Base-by-base conservation (phyloP, 805 yeast species). In the Saccharomycopsis guyanensis region DNA sequence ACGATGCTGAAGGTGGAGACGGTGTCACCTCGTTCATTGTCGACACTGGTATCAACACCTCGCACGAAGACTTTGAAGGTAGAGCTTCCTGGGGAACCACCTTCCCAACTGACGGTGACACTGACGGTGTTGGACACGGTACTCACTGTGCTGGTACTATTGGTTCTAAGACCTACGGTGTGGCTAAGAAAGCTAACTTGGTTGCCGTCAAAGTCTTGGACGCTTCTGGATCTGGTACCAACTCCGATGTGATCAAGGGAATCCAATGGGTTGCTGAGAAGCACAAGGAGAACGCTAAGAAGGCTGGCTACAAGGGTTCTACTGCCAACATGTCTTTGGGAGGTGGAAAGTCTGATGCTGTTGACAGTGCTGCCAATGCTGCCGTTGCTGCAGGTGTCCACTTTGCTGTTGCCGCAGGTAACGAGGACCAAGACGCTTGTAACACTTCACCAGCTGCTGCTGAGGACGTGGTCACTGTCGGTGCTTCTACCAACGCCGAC, bases 71-170 rank as follows among this genome's bases (percentile, higher is more conserved):
- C 54, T 77, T 77, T 52, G 76, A 63, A 46, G 82, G 80, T 49
- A 69, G 83, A 56, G 83, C 82, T 50, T 56, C 52, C 39, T 76
- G 82, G 82, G 81, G 82, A 50, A 75, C 80, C 52, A 40, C 42
- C 16, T 60, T 76, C 53, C 80, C 81, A 44, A 59, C 58, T 16
- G 60, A 60, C 52, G 68, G 68, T 49, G 79, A 75, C 52, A 64
- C 58, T 23, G 79, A 75, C 52, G 78, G 74, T 19, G 73, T 76
- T 56, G 97, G 96, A 43, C 97, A 88, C 65, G 97, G 97, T 58
- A 86, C 96, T 39, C 96, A 89, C 60, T 86, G 94, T 68, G 96
- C 96, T 13, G 96, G 96, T 66, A 86, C 93, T 29, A 85, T 88
- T 57, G 96, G 81, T 42, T 84, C 93, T 20, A 70, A 71, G 51